Evolutionary conservation across 192 early-diverging fungal species (phyloP), one percentile per base, ranked within the genome.

Genomic region (Pecoramyces ruminantium): DNA sequence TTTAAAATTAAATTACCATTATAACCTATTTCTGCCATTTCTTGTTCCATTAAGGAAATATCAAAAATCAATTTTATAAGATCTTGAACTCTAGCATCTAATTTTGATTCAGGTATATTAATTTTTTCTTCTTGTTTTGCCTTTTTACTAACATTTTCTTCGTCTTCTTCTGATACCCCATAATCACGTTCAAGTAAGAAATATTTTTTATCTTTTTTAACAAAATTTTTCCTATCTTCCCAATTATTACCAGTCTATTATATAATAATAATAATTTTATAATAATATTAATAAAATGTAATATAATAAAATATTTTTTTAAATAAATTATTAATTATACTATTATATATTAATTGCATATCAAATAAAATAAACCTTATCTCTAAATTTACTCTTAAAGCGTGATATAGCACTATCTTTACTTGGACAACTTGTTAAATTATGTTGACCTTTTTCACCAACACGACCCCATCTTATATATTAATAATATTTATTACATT

Each of bases 11-110:
- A 39, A 9, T 5, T 79, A 83, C 82, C 88, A 81, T 93, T 90
- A 81, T 93, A 93, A 67, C 92, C 93, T 77, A 95, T 88, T 78
- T 91, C 85, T 25, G 86, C 87, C 91, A 89, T 93, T 77, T 85
- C 77, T 80, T 86, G 81, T 77, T 89, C 88, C 86, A 94, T 85
- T 79, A 86, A 83, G 0, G 87, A 84, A 21, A 88, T 82, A 81
- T 95, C 88, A 85, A 93, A 94, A 77, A 95, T 91, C 38, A 95
- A 81, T 77, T 87, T 85, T 58, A 95, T 86, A 4, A 92, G 84
- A 30, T 92, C 86, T 79, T 93, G 90, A 11, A 92, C 83, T 38
- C 83, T 83, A 16, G 82, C 78, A 79, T 85, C 86, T 8, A 93
- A 84, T 17, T 85, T 85, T 5, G 87, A 85, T 34, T 87, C 83